These are phyloP conservation scores for Backusella mclennaniae DNA, from an alignment of 192 early-diverging fungal species.

Conservation along the genomic window DNA sequence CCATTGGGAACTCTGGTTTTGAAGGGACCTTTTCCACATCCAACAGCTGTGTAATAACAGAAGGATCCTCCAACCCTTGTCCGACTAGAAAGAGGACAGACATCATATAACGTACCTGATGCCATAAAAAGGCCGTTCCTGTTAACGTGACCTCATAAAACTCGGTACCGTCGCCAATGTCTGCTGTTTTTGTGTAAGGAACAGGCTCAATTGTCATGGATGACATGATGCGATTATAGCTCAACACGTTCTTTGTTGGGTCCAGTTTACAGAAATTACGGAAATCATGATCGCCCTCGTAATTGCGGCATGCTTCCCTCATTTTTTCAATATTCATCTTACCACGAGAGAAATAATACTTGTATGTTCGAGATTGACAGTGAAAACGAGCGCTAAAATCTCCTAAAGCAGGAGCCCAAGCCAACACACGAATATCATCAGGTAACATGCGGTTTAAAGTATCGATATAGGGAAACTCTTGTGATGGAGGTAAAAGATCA, in stretches of 20 bases:
- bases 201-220: conserved; percentile 60
- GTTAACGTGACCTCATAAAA: conserved; percentile 74
- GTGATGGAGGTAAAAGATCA: background rate
- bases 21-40: conserved; percentile 63
- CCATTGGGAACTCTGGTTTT: conserved; percentile 92
- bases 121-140: conserved; percentile 94
- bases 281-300: conserved; percentile 87
- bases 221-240: conserved; percentile 75
- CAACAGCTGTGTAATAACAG: conserved; percentile 65
- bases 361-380: conserved; percentile 82
- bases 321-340: conserved; percentile 74
- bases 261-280: conserved; percentile 97
- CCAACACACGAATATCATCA: conserved; percentile 83
- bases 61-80: conserved; percentile 71
- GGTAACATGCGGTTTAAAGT: conserved; percentile 88
- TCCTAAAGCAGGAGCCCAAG: conserved; percentile 79
- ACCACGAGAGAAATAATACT: conserved; percentile 82
- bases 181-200: conserved; percentile 18
- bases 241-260: conserved; percentile 74
- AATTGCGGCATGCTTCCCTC: conserved; percentile 66
- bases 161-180: conserved; percentile 14
- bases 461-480: conserved; percentile 78
- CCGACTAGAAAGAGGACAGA: conserved; percentile 85
- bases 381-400: conserved; percentile 87
- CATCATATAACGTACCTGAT: conserved; percentile 98